Evolutionary conservation across 2,329 filamentous ascomycete genomes (phyloP).

Genomic region (Onygena corvina): DNA sequence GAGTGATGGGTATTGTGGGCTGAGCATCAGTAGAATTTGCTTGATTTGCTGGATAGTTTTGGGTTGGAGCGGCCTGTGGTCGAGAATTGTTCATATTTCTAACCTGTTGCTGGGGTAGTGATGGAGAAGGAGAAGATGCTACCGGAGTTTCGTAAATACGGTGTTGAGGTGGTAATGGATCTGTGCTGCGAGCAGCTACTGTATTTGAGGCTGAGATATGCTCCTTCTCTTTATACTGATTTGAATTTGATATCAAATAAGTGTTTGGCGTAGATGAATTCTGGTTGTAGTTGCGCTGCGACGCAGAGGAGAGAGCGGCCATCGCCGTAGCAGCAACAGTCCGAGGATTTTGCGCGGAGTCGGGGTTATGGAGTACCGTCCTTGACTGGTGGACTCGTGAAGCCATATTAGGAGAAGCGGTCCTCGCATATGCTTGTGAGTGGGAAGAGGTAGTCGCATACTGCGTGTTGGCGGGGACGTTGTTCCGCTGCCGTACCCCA

Average conservation of each 20-base stretch:
- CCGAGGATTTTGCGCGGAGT: slow-evolving; percentile 12
- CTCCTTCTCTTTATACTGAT: neutral
- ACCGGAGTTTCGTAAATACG: neutral
- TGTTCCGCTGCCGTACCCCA: too few species aligned
- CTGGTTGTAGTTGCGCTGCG: slow-evolving; percentile 1
- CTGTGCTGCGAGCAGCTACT: neutral
- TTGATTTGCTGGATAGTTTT: neutral
- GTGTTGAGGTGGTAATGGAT: neutral
- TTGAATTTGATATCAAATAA: neutral
- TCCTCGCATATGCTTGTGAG: neutral
- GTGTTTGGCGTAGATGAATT: neutral
- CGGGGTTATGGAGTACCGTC: slow-evolving; percentile 8
- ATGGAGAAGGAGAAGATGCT: slow-evolving; percentile 1
- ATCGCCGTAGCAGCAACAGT: slow-evolving; percentile 14
- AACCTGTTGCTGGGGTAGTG: slow-evolving; percentile 4
- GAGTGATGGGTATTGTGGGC: neutral
- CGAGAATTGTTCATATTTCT: neutral
- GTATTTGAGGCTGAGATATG: neutral
- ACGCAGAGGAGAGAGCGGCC: slow-evolving; percentile 14
- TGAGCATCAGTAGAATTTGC: neutral
- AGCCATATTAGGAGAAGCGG: neutral
- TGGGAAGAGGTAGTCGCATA: neutral
- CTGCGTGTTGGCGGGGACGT: neutral
- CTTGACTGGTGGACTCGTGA: slow-evolving; percentile 2
- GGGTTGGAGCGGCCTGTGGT: neutral